These are phyloP conservation scores for Coemansia sp. DNA, from an alignment of 192 early-diverging fungal species.

Conservation along the genomic window DNA sequence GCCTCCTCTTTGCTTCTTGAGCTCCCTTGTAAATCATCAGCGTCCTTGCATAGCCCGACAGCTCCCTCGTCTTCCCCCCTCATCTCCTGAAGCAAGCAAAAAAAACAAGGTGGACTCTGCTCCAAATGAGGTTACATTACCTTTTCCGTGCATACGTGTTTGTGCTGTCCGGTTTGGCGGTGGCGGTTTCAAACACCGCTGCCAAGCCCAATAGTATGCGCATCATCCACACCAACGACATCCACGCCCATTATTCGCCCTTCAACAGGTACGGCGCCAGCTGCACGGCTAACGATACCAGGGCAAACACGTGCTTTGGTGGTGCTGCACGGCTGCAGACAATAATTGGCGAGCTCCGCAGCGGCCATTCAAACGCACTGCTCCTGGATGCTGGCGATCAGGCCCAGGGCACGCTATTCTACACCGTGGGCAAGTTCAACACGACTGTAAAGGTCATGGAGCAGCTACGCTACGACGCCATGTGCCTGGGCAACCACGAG, in stretches of 20 bases:
- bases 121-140: too few species aligned
- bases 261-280: constrained; percentile 51
- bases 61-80: too few species aligned
- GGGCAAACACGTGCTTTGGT: constrained; percentile 45
- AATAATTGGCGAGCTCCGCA: constrained; percentile 51
- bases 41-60: too few species aligned
- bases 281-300: constrained; percentile 43
- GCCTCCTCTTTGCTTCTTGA: too few species aligned
- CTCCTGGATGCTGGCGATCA: constrained; percentile 70
- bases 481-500: constrained; percentile 62
- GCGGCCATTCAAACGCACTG: constrained; percentile 47
- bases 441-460: constrained; percentile 54
- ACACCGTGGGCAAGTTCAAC: constrained; percentile 51
- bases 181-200: neutral
- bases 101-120: too few species aligned
- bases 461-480: constrained; percentile 57
- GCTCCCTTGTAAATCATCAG: too few species aligned
- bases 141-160: too few species aligned
- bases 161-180: neutral
- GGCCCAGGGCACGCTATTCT: constrained; percentile 60
- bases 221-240: constrained; percentile 53
- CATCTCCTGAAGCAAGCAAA: too few species aligned
- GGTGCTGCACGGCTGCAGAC: constrained; percentile 62
- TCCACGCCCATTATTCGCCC: constrained; percentile 47
- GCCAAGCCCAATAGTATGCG: constrained; percentile 7